phyloP scores from a whole-genome alignment of 345 rosid genomes.

The Bruguiera gymnorhiza region DNA sequence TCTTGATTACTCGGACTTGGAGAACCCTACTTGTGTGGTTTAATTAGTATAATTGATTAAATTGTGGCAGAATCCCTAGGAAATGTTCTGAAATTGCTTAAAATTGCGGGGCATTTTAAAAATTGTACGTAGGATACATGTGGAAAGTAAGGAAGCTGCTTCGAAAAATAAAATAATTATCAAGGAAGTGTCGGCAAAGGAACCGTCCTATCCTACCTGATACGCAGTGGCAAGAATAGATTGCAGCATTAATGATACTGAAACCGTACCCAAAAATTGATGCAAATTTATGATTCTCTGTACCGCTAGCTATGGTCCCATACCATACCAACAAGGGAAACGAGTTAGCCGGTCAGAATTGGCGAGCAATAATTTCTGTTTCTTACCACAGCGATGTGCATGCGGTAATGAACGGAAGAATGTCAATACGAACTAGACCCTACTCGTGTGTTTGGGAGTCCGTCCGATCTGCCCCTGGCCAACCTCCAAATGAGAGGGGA shows the following conservation, averaged over 20 bases:
- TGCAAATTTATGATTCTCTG: slow-evolving; percentile 17
- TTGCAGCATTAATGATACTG: slow-evolving; percentile 3
- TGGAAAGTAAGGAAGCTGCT: neutral
- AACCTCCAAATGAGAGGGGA: too few relatives aligned
- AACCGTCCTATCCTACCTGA: slow-evolving; percentile 13
- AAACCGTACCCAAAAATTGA: neutral
- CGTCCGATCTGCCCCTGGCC: too few relatives aligned
- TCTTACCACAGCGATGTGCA: too few relatives aligned
- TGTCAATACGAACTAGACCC: too few relatives aligned
- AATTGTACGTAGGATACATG: neutral
- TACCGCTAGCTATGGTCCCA: neutral
- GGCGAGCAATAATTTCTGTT: too few relatives aligned
- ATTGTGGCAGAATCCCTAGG: slow-evolving; percentile 22
- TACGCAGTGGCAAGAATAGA: neutral
- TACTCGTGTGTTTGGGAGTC: too few relatives aligned
- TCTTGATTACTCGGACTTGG: slow-evolving; percentile 21
- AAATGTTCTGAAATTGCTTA: slow-evolving; percentile 17
- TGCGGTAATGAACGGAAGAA: too few relatives aligned
- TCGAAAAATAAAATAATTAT: neutral
- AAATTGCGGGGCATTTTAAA: slow-evolving; percentile 26
- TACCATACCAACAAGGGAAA: neutral
- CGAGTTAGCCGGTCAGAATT: neutral
- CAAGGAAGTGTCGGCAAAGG: slow-evolving; percentile 36
- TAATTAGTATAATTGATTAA: neutral
- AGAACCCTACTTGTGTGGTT: slow-evolving; percentile 12